Conservation (phyloP, 2,329 filamentous ascomycete species). For the Exophiala bonariae region DNA sequence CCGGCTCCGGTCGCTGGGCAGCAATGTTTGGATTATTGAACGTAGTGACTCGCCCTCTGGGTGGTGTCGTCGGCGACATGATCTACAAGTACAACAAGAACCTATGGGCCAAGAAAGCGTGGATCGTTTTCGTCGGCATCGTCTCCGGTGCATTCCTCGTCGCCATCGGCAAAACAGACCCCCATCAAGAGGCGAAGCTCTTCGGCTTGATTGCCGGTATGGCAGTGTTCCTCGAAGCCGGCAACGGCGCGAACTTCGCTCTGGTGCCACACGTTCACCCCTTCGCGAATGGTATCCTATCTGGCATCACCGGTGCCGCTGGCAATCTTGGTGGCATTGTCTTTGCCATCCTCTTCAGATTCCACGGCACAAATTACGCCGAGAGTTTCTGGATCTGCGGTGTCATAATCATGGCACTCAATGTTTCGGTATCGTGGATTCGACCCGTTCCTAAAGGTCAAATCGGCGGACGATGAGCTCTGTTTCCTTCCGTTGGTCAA, state of each 20-base stretch:
- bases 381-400: conserved; percentile 81
- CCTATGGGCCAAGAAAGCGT: conserved; percentile 66
- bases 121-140: conserved; percentile 58
- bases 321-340: conserved; percentile 85
- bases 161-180: conserved; percentile 63
- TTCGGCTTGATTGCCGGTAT: conserved; percentile 75
- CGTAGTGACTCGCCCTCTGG: conserved; percentile 47
- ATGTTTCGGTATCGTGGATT: conserved; percentile 66
- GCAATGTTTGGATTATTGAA: conserved; percentile 57
- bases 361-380: conserved; percentile 67
- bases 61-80: conserved; percentile 55
- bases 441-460: conserved; percentile 57
- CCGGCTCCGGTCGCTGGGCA: conserved; percentile 55
- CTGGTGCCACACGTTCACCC: conserved; percentile 86
- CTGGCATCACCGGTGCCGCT: conserved; percentile 73
- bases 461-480: conserved; percentile 37
- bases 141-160: conserved; percentile 61
- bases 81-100: conserved; percentile 47
- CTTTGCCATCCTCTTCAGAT: conserved; percentile 81
- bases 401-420: conserved; percentile 68
- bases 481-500: too few relatives aligned
- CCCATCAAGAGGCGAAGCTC: conserved; percentile 63
- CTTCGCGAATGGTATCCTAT: conserved; percentile 75
- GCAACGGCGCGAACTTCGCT: conserved; percentile 83
- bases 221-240: conserved; percentile 80